Conservation (phyloP, 139 green algal genomes). For the Tetratostichococcus sp. region DNA sequence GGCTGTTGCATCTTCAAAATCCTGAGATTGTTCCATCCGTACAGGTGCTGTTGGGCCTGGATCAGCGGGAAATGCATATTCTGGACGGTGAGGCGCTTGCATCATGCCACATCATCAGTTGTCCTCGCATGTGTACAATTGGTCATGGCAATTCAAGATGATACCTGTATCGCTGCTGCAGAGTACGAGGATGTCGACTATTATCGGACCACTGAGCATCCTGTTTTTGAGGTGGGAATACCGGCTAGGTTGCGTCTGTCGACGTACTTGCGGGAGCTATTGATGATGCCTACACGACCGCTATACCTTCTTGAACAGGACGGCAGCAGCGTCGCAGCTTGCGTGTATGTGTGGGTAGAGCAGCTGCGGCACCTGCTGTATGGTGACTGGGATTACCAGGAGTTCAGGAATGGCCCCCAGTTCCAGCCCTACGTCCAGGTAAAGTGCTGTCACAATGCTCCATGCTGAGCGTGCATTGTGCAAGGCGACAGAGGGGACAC, state of each 20-base stretch:
- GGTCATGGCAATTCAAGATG: no score
- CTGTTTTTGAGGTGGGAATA: conserved; percentile 20
- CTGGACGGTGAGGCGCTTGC: conserved; percentile 55
- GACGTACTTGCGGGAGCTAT: no score
- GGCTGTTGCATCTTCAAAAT: no score
- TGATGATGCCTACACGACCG: no score
- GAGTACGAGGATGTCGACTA: conserved; percentile 78
- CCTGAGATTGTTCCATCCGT: no score
- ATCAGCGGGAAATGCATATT: conserved; percentile 49
- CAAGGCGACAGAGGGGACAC: no score
- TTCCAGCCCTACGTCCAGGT: conserved; percentile 32
- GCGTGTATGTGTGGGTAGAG: conserved; percentile 60
- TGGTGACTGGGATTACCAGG: conserved; percentile 53
- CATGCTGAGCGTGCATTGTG: no score
- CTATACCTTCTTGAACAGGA: no score
- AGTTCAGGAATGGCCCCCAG: conserved; percentile 35
- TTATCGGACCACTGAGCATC: conserved; percentile 27
- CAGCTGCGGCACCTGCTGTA: conserved; percentile 32
- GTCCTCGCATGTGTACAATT: no score
- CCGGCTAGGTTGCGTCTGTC: no score
- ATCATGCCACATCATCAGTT: no score
- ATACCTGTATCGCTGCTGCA: neutral
- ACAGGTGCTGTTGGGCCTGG: conserved; percentile 57
- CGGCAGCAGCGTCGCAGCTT: conserved; percentile 27
- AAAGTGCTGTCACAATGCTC: no score